Evolutionary conservation across 192 early-diverging fungal genomes (phyloP).

Genomic region (Coemansia sp.): DNA sequence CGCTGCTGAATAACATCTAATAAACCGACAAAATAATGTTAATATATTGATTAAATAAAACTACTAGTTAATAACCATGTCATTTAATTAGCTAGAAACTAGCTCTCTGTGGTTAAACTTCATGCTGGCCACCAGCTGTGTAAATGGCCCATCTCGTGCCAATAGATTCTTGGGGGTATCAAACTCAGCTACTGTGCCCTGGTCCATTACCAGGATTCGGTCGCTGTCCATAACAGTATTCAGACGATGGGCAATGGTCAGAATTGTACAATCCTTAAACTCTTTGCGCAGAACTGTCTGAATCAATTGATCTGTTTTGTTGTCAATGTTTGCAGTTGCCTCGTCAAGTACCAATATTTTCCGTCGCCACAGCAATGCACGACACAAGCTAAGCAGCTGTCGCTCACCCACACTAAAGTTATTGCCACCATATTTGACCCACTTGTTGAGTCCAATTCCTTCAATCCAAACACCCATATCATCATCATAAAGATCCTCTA

Average conservation of each 20-base stretch:
- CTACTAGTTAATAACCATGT: no score
- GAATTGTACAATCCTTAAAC: constrained; percentile 39
- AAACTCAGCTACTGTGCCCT: constrained; percentile 32
- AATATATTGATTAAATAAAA: no score
- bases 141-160: constrained; percentile 11
- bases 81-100: not conserved
- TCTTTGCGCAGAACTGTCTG: constrained; percentile 60
- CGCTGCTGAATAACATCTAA: no score
- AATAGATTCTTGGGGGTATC: constrained; percentile 22
- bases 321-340: constrained; percentile 62
- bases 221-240: constrained; percentile 65
- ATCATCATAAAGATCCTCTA: constrained; percentile 4
- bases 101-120: not conserved
- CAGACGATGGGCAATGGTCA: constrained; percentile 72
- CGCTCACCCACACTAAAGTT: constrained; percentile 76
- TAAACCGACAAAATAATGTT: no score
- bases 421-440: constrained; percentile 49
- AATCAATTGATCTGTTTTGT: constrained; percentile 60
- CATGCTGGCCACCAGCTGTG: constrained; percentile 16
- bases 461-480: constrained; percentile 7
- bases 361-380: constrained; percentile 65
- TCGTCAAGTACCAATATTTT: constrained; percentile 78
- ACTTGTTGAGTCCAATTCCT: constrained; percentile 19
- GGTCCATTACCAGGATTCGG: constrained; percentile 59
- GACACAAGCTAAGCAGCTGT: constrained; percentile 59